Evolutionary conservation across 257 asterid genomes (phyloP).

Genomic region (Oldenlandia corymbosa): DNA sequence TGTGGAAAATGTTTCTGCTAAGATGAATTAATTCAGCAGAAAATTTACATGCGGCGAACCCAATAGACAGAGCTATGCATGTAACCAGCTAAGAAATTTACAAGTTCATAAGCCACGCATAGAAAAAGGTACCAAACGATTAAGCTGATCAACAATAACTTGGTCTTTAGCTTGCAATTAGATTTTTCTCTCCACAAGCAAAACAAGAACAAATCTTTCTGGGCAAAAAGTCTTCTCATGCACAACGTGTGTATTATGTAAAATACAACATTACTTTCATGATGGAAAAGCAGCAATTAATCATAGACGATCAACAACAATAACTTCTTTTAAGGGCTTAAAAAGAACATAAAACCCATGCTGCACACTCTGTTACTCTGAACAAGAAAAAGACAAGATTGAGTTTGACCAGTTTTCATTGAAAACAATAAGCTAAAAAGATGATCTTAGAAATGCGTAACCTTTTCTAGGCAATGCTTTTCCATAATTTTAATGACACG

Average conservation of each 20-base stretch:
- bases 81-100: background rate
- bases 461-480: too few relatives aligned
- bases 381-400: background rate
- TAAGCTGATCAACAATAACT: background rate
- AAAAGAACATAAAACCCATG: background rate
- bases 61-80: background rate
- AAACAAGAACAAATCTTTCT: background rate
- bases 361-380: background rate
- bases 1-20: background rate
- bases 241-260: background rate
- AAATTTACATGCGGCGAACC: background rate
- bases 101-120: background rate
- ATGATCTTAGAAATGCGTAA: background rate
- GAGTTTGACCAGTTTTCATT: background rate
- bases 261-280: too few relatives aligned
- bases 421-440: background rate
- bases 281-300: background rate
- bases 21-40: background rate
- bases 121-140: background rate
- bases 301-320: background rate
- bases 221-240: too few relatives aligned
- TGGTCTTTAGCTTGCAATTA: background rate
- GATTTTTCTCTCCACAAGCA: background rate
- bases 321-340: background rate
- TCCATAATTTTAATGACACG: background rate